phyloP scores from a whole-genome alignment of 1,284 basidiomycete species.

The Ustilago xerochloae region DNA sequence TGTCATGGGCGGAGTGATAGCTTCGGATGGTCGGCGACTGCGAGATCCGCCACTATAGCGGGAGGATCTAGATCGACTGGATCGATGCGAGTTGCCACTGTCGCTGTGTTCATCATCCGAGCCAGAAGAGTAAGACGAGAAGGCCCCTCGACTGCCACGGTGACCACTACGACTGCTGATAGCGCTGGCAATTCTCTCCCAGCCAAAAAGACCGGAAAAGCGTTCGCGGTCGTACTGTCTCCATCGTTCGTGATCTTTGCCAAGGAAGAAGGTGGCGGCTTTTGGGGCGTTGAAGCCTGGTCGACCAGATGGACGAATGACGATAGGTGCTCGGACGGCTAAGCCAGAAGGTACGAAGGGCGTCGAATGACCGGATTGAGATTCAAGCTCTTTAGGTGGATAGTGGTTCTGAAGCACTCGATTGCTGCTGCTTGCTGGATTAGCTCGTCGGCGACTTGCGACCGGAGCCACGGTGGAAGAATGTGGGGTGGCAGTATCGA shows the following conservation, averaged over 20 bases:
- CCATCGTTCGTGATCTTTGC: constrained; percentile 66
- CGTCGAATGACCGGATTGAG: neutral
- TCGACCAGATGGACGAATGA: constrained; percentile 45
- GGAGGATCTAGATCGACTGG: constrained; percentile 39
- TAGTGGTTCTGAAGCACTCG: constrained; percentile 40
- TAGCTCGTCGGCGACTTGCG: constrained; percentile 6
- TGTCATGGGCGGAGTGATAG: constrained; percentile 34
- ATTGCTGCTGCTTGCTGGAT: constrained; percentile 5
- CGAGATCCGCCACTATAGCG: constrained; percentile 21
- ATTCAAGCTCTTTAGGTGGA: constrained; percentile 31
- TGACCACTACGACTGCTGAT: constrained; percentile 38
- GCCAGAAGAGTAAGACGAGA: constrained; percentile 35
- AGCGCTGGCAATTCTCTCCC: constrained; percentile 45
- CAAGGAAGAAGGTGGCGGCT: constrained; percentile 61
- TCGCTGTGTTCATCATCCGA: constrained; percentile 46
- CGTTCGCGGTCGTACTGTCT: constrained; percentile 50
- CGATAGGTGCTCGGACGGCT: constrained; percentile 30
- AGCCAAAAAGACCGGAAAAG: constrained; percentile 38
- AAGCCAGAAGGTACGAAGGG: constrained; percentile 14
- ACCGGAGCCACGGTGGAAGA: constrained; percentile 12
- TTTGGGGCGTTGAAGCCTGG: constrained; percentile 48
- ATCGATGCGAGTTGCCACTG: constrained; percentile 34
- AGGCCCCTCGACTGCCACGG: constrained; percentile 32
- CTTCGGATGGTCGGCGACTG: constrained; percentile 31
- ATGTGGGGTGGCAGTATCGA: constrained; percentile 14